Conservation (phyloP, 352 stramenopile genomes). For the Globisporangium irregulare region DNA sequence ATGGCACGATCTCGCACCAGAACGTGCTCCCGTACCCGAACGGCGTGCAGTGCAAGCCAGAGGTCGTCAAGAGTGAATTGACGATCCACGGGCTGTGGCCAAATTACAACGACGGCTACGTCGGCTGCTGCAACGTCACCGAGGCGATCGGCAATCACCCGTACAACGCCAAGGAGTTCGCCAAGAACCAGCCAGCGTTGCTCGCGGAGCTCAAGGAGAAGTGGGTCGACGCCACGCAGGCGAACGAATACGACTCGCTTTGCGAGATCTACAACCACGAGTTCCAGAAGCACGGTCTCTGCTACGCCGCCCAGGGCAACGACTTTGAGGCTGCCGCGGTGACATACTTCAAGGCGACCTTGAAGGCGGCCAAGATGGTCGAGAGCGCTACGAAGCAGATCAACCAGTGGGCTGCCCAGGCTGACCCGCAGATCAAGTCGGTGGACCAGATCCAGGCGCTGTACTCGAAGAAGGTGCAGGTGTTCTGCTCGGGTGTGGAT, state of each 20-base stretch:
- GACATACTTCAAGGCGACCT: constrained; percentile 21
- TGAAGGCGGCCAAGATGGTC: constrained; percentile 16
- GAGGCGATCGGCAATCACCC: constrained; percentile 49
- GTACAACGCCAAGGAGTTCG: constrained; percentile 47
- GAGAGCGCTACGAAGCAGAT: constrained; percentile 16
- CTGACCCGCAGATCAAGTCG: constrained; percentile 7
- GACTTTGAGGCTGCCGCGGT: constrained; percentile 18
- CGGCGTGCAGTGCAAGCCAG: constrained; percentile 41
- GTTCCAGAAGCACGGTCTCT: constrained; percentile 87
- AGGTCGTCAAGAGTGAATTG: constrained; percentile 51
- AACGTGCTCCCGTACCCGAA: constrained; percentile 66
- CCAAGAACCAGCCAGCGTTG: constrained; percentile 43
- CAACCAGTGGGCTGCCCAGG: constrained; percentile 17
- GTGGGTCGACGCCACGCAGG: constrained; percentile 43
- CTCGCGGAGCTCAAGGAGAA: constrained; percentile 53
- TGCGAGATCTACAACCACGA: constrained; percentile 87
- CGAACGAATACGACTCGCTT: constrained; percentile 31
- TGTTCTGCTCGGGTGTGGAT: constrained; percentile 22
- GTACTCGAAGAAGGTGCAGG: constrained; percentile 21
- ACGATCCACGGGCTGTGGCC: constrained; percentile 79
- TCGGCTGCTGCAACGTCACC: constrained; percentile 65
- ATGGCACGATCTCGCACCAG: constrained; percentile 78
- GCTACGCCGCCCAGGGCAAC: constrained; percentile 46
- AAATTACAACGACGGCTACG: constrained; percentile 75
- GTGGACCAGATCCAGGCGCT: constrained; percentile 12